Base-by-base conservation (phyloP, 305 asterid species). In the Lippia alba region DNA sequence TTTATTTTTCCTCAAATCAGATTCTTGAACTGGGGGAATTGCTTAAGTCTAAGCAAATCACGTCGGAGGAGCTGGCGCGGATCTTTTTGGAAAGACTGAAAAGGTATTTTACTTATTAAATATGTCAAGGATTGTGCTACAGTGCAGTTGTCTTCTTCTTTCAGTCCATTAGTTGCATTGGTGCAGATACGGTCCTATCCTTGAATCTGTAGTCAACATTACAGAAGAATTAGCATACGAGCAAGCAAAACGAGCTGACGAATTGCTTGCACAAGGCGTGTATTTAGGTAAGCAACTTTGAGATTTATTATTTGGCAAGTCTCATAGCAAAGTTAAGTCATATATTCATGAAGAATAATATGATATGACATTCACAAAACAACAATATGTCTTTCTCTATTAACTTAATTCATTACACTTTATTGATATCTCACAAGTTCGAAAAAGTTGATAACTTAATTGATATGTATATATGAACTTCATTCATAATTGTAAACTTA, bases 211-310 rank as follows among this genome's bases (percentile, higher is more conserved):
- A 20, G 72, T 94, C 68, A 87, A 94, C 18, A 71, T 89, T 57
- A 94, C 98, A 5, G 96, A 94, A 82, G 96, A 94, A 76, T 75
- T 94, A 73, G 99, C 99, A 18, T 83, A 78, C 76, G 65, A 83
- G 78, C 97, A 91, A 72, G 96, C 99, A 56, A 84, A 80, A 77
- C 80, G 40, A 63, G 97, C 99, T 20, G 99, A 91, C 74, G 71
- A 84, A 54, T 78, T 88, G 80, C 87, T 94, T 66, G 80, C 91
- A 54, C 70, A 83, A 74, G 96, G 96, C 74, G 63, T 50, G 54
- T 82, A 91, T 78, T 82, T 94, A 34, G 98, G 98, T 93, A 72
- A 12, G 18, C 44, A 54, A 53, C 9, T 49, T 36, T 24, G 30
- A 33, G 2, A 12, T 62, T 3, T 4, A 41, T 69, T 8, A 32